Evolutionary conservation across 2,329 filamentous ascomycete genomes (phyloP).

Genomic region (Xylariomycetidae sp.): DNA sequence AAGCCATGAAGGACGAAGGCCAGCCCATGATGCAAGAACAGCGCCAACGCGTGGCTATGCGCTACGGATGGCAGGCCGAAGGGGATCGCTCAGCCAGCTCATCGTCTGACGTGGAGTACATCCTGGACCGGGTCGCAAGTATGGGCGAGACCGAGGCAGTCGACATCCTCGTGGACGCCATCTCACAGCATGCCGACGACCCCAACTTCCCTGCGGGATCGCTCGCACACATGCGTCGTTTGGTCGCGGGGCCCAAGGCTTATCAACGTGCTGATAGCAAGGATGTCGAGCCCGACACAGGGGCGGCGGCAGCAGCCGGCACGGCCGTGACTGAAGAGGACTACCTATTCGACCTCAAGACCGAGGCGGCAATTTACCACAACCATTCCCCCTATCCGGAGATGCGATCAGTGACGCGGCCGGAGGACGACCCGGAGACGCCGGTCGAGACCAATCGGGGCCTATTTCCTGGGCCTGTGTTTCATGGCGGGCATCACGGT

Average conservation of each 20-base stretch:
- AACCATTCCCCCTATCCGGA: conserved; percentile 36
- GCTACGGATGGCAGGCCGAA: no score
- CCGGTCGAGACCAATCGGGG: conserved; percentile 37
- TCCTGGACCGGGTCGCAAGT: conserved; percentile 35
- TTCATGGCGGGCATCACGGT: no score
- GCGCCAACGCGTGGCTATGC: no score
- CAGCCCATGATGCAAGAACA: no score
- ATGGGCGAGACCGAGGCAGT: conserved; percentile 39
- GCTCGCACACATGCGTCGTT: conserved; percentile 34
- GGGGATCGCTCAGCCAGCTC: no score
- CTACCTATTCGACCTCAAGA: no score
- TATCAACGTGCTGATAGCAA: no score
- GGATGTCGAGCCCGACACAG: no score
- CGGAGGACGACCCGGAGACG: conserved; percentile 28
- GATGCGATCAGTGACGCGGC: conserved; percentile 35
- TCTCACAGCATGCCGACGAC: conserved; percentile 37
- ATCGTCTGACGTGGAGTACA: conserved; percentile 38
- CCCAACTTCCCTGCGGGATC: conserved; percentile 41
- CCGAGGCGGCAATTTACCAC: conserved; percentile 33
- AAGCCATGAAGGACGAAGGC: no score
- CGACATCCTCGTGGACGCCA: conserved; percentile 32
- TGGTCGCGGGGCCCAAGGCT: conserved; percentile 32
- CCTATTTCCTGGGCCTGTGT: conserved; percentile 36
- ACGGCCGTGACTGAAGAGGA: no score
- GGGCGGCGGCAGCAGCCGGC: no score